phyloP scores from a whole-genome alignment of 2,329 filamentous ascomycete genomes.

The Oidium heveae region DNA sequence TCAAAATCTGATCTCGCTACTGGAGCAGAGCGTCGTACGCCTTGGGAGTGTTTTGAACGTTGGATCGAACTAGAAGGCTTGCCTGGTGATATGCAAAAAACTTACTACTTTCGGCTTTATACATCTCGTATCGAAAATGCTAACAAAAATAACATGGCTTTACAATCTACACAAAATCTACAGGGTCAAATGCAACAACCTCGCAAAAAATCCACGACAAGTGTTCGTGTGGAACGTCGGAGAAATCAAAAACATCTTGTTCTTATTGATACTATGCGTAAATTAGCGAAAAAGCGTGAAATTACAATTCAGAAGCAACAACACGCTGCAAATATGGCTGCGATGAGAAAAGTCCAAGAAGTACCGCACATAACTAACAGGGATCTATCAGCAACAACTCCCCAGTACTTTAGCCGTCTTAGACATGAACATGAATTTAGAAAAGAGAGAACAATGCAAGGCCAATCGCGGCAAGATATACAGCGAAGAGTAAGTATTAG shows the following conservation, averaged over 20 bases:
- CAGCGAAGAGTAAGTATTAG: slow-evolving; percentile 25
- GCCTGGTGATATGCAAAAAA: slow-evolving; percentile 82
- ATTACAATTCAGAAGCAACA: slow-evolving; percentile 66
- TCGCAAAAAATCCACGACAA: slow-evolving; percentile 48
- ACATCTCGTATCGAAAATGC: slow-evolving; percentile 33
- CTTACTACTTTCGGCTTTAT: slow-evolving; percentile 69
- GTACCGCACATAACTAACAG: slow-evolving; percentile 17
- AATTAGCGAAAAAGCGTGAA: slow-evolving; percentile 84
- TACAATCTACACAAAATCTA: slow-evolving; percentile 12
- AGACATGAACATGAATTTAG: slow-evolving; percentile 56
- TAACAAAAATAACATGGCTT: slow-evolving; percentile 22
- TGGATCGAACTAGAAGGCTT: slow-evolving; percentile 85
- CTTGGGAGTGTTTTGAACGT: slow-evolving; percentile 96
- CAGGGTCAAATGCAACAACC: slow-evolving; percentile 23
- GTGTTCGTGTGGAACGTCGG: slow-evolving; percentile 64
- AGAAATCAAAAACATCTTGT: slow-evolving; percentile 69
- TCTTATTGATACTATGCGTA: slow-evolving; percentile 83
- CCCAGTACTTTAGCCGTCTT: slow-evolving; percentile 71
- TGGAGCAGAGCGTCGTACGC: slow-evolving; percentile 68
- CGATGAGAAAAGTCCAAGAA: slow-evolving; percentile 61
- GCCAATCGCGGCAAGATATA: slow-evolving; percentile 15
- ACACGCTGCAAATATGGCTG: slow-evolving; percentile 50
- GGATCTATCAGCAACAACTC: slow-evolving; percentile 36
- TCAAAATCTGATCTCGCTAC: slow-evolving; percentile 60
- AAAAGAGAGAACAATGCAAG: slow-evolving; percentile 31